Percentiles rank a stretch among this genome's conserved stretches.
Conservation (phyloP, 805 yeast genomes). For the Tetrapisispora arboricola region DNA sequence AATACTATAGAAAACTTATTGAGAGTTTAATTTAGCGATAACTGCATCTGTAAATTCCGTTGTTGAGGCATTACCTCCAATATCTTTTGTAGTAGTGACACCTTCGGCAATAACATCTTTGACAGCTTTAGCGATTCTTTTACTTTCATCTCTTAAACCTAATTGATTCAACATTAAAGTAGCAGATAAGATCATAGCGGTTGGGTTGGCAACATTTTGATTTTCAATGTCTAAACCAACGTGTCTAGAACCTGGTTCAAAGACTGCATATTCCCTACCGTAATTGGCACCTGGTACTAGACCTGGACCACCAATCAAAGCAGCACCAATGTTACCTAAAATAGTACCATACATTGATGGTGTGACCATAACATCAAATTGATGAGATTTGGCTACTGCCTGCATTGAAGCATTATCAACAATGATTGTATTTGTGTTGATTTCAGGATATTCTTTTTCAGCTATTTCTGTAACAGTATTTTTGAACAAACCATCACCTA, state of each 20-base stretch:
- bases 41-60: constrained; percentile 92
- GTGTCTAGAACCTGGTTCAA: constrained; percentile 99
- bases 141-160: constrained; percentile 77
- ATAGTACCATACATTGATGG: constrained; percentile 98
- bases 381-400: constrained; percentile 96
- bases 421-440: constrained; percentile 81
- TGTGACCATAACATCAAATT: constrained; percentile 94
- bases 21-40: constrained; percentile 47
- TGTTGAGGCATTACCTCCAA: constrained; percentile 84
- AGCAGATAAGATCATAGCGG: constrained; percentile 91
- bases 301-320: constrained; percentile 91
- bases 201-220: constrained; percentile 92
- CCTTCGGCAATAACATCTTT: constrained; percentile 87
- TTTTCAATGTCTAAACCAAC: constrained; percentile 96
- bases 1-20: too few species aligned
- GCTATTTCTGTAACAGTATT: constrained; percentile 83
- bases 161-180: constrained; percentile 90
- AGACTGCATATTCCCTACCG: constrained; percentile 95
- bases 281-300: constrained; percentile 97
- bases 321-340: constrained; percentile 96
- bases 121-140: constrained; percentile 80
- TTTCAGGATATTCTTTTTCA: constrained; percentile 73
- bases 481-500: constrained; percentile 97
- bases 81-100: constrained; percentile 72
- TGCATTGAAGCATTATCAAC: constrained; percentile 99